Conservation (phyloP, 2,329 filamentous ascomycete species). For the Acrodontium crateriforme region DNA sequence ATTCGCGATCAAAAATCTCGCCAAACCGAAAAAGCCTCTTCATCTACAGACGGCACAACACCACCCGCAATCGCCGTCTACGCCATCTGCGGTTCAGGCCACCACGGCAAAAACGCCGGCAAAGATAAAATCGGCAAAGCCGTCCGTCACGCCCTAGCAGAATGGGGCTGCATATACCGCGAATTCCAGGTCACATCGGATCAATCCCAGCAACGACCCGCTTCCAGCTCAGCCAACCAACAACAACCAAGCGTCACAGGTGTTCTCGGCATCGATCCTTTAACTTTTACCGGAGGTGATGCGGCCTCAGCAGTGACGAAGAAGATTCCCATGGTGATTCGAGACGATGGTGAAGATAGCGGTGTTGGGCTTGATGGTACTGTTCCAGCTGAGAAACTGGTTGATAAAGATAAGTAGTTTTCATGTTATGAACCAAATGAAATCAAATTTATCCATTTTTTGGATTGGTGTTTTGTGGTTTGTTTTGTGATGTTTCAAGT, state of each 20-base stretch:
- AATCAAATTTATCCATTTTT: no score
- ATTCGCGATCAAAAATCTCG: slow-evolving; percentile 65
- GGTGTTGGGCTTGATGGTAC: slow-evolving; percentile 26
- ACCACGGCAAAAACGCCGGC: slow-evolving; percentile 96
- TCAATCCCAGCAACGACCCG: no score
- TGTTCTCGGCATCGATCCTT: slow-evolving; percentile 50
- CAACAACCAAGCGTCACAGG: slow-evolving; percentile 63
- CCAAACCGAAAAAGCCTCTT: no score
- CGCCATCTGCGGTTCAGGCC: slow-evolving; percentile 90
- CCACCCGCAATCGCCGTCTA: no score
- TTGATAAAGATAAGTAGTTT: no score
- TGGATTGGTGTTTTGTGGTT: no score
- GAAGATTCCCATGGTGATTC: slow-evolving; percentile 17
- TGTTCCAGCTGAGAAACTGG: no score
- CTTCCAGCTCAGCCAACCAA: no score
- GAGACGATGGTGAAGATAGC: slow-evolving; percentile 24
- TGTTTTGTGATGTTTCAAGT: no score
- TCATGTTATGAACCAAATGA: no score
- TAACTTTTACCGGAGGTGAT: slow-evolving; percentile 39
- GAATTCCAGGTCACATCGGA: slow-evolving; percentile 98
- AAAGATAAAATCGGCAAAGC: slow-evolving; percentile 98
- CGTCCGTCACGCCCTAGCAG: slow-evolving; percentile 77
- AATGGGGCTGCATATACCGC: slow-evolving; percentile 89
- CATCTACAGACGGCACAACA: no score
- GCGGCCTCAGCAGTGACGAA: slow-evolving; percentile 7